Evolutionary conservation across 1,284 basidiomycete species (phyloP).

Genomic region (Pseudozyma tsukubaensis): DNA sequence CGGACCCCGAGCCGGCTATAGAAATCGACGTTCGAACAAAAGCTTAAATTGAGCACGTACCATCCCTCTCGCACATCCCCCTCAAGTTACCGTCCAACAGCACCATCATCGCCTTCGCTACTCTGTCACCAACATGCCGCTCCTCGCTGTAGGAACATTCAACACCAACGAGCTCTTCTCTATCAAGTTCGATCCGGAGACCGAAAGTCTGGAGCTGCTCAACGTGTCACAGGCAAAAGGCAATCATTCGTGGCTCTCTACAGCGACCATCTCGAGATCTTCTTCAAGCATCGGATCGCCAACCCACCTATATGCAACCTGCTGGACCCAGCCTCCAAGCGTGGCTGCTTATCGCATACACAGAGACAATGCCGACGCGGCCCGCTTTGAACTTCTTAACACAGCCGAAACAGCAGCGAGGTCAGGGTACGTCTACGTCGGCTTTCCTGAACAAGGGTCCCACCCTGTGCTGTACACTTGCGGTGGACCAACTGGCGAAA

Average conservation of each 20-base stretch:
- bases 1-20: constrained; percentile 27
- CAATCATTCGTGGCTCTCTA: constrained; percentile 56
- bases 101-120: background rate
- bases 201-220: constrained; percentile 34
- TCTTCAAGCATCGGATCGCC: background rate
- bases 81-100: background rate
- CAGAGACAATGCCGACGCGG: constrained; percentile 6
- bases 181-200: constrained; percentile 35
- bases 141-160: constrained; percentile 50
- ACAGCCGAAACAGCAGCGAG: constrained; percentile 49
- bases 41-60: constrained; percentile 13
- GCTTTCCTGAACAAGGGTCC: constrained; percentile 24
- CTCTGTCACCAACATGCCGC: constrained; percentile 17
- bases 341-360: constrained; percentile 49
- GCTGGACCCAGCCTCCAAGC: constrained; percentile 53
- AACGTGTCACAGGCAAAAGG: constrained; percentile 40
- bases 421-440: constrained; percentile 52
- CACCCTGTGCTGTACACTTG: constrained; percentile 69
- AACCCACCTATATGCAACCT: constrained; percentile 49
- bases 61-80: background rate
- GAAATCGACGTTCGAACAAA: constrained; percentile 7
- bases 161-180: constrained; percentile 55
- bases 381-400: constrained; percentile 40
- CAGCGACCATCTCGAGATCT: constrained; percentile 20
- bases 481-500: constrained; percentile 70